Evolutionary conservation across 2,329 filamentous ascomycete species (phyloP).

Genomic region (Ustulina deusta): DNA sequence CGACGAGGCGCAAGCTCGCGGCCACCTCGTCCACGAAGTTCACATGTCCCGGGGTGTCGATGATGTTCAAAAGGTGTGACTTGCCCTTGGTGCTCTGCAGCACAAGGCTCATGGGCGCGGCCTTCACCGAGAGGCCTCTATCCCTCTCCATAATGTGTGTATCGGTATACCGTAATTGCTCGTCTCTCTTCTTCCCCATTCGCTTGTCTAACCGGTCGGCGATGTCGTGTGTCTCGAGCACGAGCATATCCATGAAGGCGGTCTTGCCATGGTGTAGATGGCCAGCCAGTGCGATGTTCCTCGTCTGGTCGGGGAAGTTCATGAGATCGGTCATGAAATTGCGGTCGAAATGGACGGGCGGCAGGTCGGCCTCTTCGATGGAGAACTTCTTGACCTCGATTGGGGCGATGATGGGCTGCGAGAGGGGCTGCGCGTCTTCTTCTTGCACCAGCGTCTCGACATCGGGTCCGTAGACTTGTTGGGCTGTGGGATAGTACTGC

Average conservation of each 20-base stretch:
- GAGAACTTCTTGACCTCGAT: constrained; percentile 96
- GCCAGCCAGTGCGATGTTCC: constrained; percentile 91
- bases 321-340: constrained; percentile 95
- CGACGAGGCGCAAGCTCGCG: constrained; percentile 84
- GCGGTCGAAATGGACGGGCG: constrained; percentile 86
- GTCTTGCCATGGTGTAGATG: constrained; percentile 99
- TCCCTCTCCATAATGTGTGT: constrained; percentile 89
- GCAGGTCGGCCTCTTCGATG: constrained; percentile 90
- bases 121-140: constrained; percentile 90
- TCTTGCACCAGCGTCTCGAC: constrained; percentile 97
- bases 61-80: constrained; percentile 92
- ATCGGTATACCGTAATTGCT: constrained; percentile 95
- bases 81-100: constrained; percentile 90
- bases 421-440: constrained; percentile 93
- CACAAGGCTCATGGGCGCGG: constrained; percentile 93
- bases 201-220: constrained; percentile 81
- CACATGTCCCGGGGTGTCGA: constrained; percentile 97
- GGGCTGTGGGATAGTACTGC: constrained; percentile 98
- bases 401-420: constrained; percentile 92
- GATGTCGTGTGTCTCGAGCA: constrained; percentile 93
- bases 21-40: constrained; percentile 99
- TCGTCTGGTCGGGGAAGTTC: constrained; percentile 93
- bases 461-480: constrained; percentile 92
- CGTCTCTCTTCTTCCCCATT: constrained; percentile 83
- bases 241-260: constrained; percentile 97